These are phyloP conservation scores for Xylaria sp. DNA, from an alignment of 2,329 filamentous ascomycete genomes.

Conservation along the genomic window DNA sequence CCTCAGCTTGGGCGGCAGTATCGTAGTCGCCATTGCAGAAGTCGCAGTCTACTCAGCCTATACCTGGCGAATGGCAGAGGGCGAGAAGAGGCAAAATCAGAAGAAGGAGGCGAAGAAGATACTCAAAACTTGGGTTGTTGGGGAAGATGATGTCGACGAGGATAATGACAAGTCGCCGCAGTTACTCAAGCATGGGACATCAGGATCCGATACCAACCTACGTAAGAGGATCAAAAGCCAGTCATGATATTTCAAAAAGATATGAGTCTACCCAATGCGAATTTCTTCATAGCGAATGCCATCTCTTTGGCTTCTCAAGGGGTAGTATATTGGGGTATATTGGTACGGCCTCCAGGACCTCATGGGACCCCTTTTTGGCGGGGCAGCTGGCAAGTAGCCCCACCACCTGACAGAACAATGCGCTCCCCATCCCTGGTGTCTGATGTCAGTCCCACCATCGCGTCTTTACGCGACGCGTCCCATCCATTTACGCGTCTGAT, in stretches of 20 bases:
- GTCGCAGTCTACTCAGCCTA: conserved; percentile 78
- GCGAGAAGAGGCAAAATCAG: conserved; percentile 63
- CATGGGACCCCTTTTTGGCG: not conserved
- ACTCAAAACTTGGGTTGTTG: conserved; percentile 71
- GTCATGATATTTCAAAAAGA: conserved; percentile 5
- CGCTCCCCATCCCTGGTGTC: not conserved
- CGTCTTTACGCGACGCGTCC: conserved; percentile 27
- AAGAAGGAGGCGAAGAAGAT: conserved; percentile 69
- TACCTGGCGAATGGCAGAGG: conserved; percentile 69
- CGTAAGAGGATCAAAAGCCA: conserved; percentile 25
- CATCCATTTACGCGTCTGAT: conserved; percentile 20
- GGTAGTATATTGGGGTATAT: too few relatives aligned
- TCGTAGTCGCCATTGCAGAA: conserved; percentile 73
- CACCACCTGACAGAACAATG: conserved; percentile 11
- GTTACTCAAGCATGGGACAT: conserved; percentile 4
- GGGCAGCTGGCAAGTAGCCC: conserved; percentile 3
- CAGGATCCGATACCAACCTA: conserved; percentile 18
- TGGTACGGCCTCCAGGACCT: not conserved
- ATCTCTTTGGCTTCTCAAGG: not conserved
- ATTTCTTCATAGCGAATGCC: not conserved
- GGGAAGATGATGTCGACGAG: conserved; percentile 39
- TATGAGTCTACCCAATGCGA: not conserved
- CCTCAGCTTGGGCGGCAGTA: conserved; percentile 69
- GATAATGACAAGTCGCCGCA: conserved; percentile 19
- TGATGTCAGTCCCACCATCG: conserved; percentile 26